A percentile compares a stretch with the other conserved stretches of the same genome.
These are phyloP conservation scores for Pleurotus cornucopiae DNA, from an alignment of 768 basidiomycete genomes.

Conservation along the genomic window DNA sequence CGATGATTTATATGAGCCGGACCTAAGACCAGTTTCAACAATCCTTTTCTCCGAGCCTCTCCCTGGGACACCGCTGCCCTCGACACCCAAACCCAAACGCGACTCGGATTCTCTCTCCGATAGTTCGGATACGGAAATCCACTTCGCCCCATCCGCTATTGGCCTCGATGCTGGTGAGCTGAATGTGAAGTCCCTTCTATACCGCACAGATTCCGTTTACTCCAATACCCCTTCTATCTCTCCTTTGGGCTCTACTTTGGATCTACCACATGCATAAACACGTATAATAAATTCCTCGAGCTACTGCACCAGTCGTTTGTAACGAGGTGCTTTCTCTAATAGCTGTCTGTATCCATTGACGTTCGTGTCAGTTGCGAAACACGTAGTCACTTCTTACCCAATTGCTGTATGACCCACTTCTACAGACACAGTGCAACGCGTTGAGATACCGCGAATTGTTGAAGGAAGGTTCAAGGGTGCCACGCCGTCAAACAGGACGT, in stretches of 20 bases:
- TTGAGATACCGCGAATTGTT: too few relatives aligned
- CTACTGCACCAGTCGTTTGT: too few relatives aligned
- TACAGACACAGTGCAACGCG: too few relatives aligned
- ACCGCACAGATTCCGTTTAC: background rate
- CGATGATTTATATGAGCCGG: background rate
- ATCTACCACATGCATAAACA: background rate
- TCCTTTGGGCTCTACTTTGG: background rate
- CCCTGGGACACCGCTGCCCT: background rate
- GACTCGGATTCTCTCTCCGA: background rate
- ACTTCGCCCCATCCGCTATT: background rate
- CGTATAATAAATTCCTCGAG: too few relatives aligned
- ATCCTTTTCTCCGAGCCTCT: slow-evolving; percentile 1
- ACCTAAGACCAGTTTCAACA: background rate
- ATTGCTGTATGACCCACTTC: too few relatives aligned
- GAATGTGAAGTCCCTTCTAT: background rate
- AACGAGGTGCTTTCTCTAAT: too few relatives aligned
- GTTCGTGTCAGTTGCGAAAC: too few relatives aligned
- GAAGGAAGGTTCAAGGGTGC: too few relatives aligned
- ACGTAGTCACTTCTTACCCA: too few relatives aligned
- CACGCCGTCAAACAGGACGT: too few relatives aligned
- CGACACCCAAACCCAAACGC: background rate
- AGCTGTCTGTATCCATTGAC: too few relatives aligned
- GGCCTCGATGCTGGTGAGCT: background rate
- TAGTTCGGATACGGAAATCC: background rate
- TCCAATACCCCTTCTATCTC: background rate